Base-by-base conservation (phyloP, 1,139 yeast species). In the Wickerhamomyces sp. region DNA sequence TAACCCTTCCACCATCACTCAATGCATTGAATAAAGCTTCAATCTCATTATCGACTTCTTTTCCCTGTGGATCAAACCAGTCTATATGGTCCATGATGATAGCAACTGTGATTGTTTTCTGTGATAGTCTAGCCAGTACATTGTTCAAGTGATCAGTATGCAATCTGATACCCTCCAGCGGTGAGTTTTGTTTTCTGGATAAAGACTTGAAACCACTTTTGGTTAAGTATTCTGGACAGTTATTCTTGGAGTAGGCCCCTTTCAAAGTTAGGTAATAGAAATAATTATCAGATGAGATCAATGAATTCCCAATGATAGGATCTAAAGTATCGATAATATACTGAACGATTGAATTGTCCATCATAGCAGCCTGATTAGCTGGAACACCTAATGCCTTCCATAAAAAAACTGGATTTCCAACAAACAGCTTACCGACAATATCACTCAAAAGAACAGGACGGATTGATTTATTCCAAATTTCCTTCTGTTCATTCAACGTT, bases 311-410 rank as follows among this genome's bases (percentile, higher is more conserved):
- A 49, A 86, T 72, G 34, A 86, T 68, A 37, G 95, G 95, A 58
- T 86, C 93, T 54, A 87, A 72, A 11, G 95, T 86, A 60, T 86
- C 90, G 44, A 80, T 71, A 40, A 86, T 83, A 60, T 87, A 87
- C 49, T 81, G 76, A 54, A 83, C 66, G 39, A 85, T 82, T 0
- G 91, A 84, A 32, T 75, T 66, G 30, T 86, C 88, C 79, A 86
- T 85, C 83, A 86, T 77, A 36, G 78, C 71, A 8, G 94, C 90
- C 66, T 86, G 95, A 62, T 86, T 86, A 7, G 84, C 78, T 5
- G 95, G 95, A 43, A 86, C 95, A 14, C 95, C 95, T 39, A 86
- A 73, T 0, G 95, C 95, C 62, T 84, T 84, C 95, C 95, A 86
- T 52, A 86, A 71, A 63, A 86, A 86, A 32, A 85, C 65, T 11